Percentiles rank a stretch among this genome's conserved stretches.
Conservation (phyloP, 495 filamentous ascomycete genomes). For the Cetradonia linearis region DNA sequence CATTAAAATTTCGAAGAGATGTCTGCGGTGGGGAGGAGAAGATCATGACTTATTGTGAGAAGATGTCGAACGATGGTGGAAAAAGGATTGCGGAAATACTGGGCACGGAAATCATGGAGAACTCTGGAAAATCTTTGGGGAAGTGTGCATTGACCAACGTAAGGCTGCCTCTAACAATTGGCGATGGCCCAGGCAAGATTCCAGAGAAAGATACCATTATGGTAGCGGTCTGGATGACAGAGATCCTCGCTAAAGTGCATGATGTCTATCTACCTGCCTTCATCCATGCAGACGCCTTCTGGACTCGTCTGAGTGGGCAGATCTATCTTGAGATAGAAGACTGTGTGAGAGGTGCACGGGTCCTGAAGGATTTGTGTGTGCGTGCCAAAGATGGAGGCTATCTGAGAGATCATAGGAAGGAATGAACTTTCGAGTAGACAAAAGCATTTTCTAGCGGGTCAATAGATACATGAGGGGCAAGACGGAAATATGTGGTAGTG, state of each 20-base stretch:
- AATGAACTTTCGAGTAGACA: neutral
- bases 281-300: constrained; percentile 48
- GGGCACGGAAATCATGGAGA: constrained; percentile 61
- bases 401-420: constrained; percentile 4
- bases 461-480: neutral
- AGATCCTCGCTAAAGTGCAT: constrained; percentile 41
- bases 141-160: constrained; percentile 57
- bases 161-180: constrained; percentile 51
- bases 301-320: constrained; percentile 68
- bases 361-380: constrained; percentile 3
- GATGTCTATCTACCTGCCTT: constrained; percentile 61
- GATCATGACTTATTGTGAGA: constrained; percentile 48
- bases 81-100: constrained; percentile 47
- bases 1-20: constrained; percentile 53
- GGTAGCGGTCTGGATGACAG: constrained; percentile 48
- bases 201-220: constrained; percentile 27
- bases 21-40: constrained; percentile 65
- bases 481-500: too few relatives aligned
- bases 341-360: constrained; percentile 36
- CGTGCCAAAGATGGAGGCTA: constrained; percentile 9
- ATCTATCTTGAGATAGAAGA: constrained; percentile 67
- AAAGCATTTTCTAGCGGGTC: neutral
- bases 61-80: constrained; percentile 51
- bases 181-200: constrained; percentile 20
- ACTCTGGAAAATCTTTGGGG: constrained; percentile 35